These are phyloP conservation scores for Penicillium alfredii DNA, from an alignment of 495 filamentous ascomycete genomes.

Conservation along the genomic window DNA sequence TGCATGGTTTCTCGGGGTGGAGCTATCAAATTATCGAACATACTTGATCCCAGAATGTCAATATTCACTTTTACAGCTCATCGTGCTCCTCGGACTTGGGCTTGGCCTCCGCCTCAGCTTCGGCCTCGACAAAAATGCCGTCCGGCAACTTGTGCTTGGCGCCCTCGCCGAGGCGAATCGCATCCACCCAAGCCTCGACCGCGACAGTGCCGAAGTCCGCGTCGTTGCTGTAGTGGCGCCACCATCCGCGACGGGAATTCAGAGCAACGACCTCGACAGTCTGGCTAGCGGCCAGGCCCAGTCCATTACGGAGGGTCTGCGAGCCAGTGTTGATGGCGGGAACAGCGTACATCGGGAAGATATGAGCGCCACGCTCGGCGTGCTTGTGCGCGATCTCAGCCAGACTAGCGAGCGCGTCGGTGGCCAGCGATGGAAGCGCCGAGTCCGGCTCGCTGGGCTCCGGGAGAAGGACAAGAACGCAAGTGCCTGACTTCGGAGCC, in stretches of 20 bases:
- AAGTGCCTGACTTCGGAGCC: constrained; percentile 69
- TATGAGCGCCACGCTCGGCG: constrained; percentile 51
- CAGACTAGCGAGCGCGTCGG: constrained; percentile 55
- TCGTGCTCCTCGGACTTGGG: constrained; percentile 33
- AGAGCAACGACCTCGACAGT: constrained; percentile 65
- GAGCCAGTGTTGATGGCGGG: constrained; percentile 56
- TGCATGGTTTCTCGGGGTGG: neutral
- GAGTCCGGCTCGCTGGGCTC: constrained; percentile 43
- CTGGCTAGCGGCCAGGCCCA: constrained; percentile 50
- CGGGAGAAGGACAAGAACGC: constrained; percentile 76
- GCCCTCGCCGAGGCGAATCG: constrained; percentile 78
- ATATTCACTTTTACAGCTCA: constrained; percentile 26
- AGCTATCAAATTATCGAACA: too few species aligned
- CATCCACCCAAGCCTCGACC: constrained; percentile 83
- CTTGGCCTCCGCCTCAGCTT: constrained; percentile 15
- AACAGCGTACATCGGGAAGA: constrained; percentile 80
- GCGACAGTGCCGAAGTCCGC: constrained; percentile 50
- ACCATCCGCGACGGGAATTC: constrained; percentile 83
- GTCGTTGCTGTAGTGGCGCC: constrained; percentile 58
- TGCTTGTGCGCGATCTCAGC: constrained; percentile 74
- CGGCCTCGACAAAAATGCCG: constrained; percentile 54
- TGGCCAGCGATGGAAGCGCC: constrained; percentile 37
- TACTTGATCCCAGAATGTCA: constrained; percentile 1
- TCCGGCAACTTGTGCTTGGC: constrained; percentile 76
- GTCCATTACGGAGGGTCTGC: constrained; percentile 48